These are phyloP conservation scores for Fusarium verrucosum DNA, from an alignment of 2,329 filamentous ascomycete species.

Conservation along the genomic window DNA sequence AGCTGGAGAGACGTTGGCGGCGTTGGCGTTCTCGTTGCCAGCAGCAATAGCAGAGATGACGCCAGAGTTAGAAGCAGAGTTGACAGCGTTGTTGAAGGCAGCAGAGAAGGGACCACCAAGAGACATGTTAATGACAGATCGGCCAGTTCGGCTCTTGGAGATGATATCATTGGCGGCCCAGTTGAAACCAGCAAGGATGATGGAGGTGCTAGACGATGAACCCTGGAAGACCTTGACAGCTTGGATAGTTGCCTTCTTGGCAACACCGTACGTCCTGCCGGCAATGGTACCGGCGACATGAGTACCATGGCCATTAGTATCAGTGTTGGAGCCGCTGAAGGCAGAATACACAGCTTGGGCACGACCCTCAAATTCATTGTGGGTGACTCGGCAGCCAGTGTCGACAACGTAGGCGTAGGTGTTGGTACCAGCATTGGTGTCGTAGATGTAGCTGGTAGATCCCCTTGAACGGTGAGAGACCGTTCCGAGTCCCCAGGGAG, in stretches of 20 bases:
- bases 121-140: conserved; percentile 65
- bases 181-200: conserved; percentile 50
- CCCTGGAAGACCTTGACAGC: conserved; percentile 58
- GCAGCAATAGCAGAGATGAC: conserved; percentile 64
- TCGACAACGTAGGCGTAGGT: conserved; percentile 71
- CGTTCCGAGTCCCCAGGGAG: conserved; percentile 48
- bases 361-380: conserved; percentile 63
- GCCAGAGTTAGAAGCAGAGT: conserved; percentile 55
- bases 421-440: conserved; percentile 54
- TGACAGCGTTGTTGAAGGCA: conserved; percentile 61
- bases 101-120: conserved; percentile 58
- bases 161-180: conserved; percentile 58
- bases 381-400: conserved; percentile 65
- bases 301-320: conserved; percentile 55
- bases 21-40: conserved; percentile 57
- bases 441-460: conserved; percentile 57
- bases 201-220: conserved; percentile 41
- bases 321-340: conserved; percentile 41
- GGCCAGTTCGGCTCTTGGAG: conserved; percentile 50
- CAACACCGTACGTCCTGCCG: conserved; percentile 51
- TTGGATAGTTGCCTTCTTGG: conserved; percentile 56
- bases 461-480: conserved; percentile 46
- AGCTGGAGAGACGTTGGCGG: conserved; percentile 45
- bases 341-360: conserved; percentile 50
- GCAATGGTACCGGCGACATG: conserved; percentile 52